phyloP scores from a whole-genome alignment of 1,139 yeast genomes.

The Diutina scorzettiae region DNA sequence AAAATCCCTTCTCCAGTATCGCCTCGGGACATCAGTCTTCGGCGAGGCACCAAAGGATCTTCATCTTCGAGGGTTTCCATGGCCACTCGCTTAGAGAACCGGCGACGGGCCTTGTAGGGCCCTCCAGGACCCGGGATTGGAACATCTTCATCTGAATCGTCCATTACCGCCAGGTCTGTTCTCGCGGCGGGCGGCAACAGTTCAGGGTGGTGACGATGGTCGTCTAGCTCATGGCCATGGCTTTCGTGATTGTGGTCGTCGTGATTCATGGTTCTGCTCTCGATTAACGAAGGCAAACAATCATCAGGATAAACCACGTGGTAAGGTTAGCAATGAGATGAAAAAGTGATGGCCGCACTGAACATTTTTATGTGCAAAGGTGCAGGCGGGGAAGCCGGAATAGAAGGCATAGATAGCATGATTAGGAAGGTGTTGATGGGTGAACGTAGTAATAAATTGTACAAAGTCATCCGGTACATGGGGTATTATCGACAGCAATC shows the following conservation, averaged over 20 bases:
- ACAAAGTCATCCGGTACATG: too few species aligned
- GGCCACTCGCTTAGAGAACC: not conserved
- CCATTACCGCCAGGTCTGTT: constrained; percentile 1
- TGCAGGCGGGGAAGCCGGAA: too few species aligned
- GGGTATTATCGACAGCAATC: too few species aligned
- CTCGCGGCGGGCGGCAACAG: not conserved
- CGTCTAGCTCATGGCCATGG: constrained; percentile 2
- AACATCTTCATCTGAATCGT: not conserved
- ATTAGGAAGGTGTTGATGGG: too few species aligned
- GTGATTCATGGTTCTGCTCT: not conserved
- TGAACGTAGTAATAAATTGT: too few species aligned
- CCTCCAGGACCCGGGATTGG: too few species aligned
- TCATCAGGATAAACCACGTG: not conserved
- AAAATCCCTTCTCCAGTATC: not conserved
- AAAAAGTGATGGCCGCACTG: too few species aligned
- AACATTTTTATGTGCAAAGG: too few species aligned
- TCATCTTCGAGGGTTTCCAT: not conserved
- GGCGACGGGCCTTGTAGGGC: not conserved
- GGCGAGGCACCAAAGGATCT: not conserved
- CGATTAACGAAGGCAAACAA: not conserved
- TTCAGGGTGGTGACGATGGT: constrained; percentile 5
- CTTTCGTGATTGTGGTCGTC: constrained; percentile 1
- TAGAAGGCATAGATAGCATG: too few species aligned
- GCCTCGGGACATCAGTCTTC: not conserved
- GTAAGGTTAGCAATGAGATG: too few species aligned